A percentile compares a stretch with the other conserved stretches of the same genome.
Evolutionary conservation across 2,329 filamentous ascomycete genomes (phyloP).

Genomic region (Grosmannia penicillata): DNA sequence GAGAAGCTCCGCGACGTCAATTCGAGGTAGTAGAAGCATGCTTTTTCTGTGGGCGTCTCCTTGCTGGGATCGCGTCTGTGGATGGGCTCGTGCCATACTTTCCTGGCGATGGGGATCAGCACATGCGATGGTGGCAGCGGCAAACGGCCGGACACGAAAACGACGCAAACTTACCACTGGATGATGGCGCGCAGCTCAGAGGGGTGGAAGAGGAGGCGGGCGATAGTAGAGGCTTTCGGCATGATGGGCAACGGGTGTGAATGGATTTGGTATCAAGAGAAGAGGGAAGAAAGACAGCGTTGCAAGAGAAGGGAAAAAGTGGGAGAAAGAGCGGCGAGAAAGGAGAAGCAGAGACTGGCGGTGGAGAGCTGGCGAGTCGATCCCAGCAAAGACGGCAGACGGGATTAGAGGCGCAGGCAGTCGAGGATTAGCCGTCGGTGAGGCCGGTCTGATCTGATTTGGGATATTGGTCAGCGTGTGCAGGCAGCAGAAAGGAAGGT

Average conservation of each 20-base stretch:
- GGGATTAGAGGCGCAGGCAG: no score
- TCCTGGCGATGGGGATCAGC: slow-evolving; percentile 40
- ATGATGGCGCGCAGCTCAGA: slow-evolving; percentile 67
- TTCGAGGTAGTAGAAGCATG: slow-evolving; percentile 78
- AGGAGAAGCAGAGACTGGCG: neutral
- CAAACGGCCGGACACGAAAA: neutral
- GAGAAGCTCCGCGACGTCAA: slow-evolving; percentile 86
- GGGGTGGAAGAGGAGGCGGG: slow-evolving; percentile 65
- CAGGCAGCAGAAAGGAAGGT: no score
- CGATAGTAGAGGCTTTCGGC: slow-evolving; percentile 34
- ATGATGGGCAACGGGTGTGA: slow-evolving; percentile 25
- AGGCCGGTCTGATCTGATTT: no score
- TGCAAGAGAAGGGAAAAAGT: neutral
- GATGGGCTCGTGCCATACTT: slow-evolving; percentile 90
- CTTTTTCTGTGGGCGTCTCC: slow-evolving; percentile 57
- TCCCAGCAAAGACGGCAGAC: neutral
- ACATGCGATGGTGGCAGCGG: neutral
- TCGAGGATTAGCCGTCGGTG: no score
- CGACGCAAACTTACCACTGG: slow-evolving; percentile 65
- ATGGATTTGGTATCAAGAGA: neutral
- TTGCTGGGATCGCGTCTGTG: slow-evolving; percentile 66
- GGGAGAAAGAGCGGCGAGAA: neutral
- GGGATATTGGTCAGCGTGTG: no score
- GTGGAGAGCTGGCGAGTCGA: neutral
- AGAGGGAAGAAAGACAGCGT: slow-evolving; percentile 1